Conservation (phyloP, 495 filamentous ascomycete species). For the Xylaria longipes region DNA sequence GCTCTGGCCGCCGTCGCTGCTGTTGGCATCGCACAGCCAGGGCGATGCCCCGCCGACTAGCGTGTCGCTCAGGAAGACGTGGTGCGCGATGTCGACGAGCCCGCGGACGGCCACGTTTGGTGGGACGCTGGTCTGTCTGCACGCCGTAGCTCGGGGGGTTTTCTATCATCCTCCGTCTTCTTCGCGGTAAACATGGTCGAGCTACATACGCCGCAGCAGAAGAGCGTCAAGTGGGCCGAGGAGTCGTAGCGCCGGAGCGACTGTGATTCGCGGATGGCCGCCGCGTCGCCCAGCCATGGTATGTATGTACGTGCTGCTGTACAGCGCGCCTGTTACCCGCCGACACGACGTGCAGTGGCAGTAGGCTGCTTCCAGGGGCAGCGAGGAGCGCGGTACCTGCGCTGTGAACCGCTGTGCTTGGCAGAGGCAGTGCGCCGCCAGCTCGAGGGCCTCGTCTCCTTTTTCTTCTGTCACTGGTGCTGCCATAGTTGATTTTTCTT, state of each 20-base stretch:
- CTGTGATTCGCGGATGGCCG: background rate
- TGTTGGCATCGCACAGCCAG: conserved; percentile 45
- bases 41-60: conserved; percentile 50
- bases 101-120: conserved; percentile 31
- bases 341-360: conserved; percentile 56
- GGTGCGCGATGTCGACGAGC: conserved; percentile 44
- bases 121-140: conserved; percentile 47
- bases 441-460: conserved; percentile 13
- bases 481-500: background rate
- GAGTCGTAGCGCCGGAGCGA: conserved; percentile 45
- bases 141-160: conserved; percentile 32
- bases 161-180: conserved; percentile 8
- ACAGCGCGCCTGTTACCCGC: conserved; percentile 44
- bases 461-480: background rate
- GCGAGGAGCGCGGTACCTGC: conserved; percentile 25
- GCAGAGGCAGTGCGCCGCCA: conserved; percentile 44
- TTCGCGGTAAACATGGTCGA: conserved; percentile 50
- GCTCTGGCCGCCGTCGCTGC: conserved; percentile 27
- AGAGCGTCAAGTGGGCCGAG: conserved; percentile 31
- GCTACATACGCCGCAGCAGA: conserved; percentile 57
- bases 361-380: conserved; percentile 36
- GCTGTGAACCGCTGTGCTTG: conserved; percentile 38
- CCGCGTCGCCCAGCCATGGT: conserved; percentile 27
- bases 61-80: conserved; percentile 54
- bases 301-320: conserved; percentile 31